A percentile compares a stretch with the other conserved stretches of the same genome.
These are phyloP conservation scores for Apiotrichum akiyoshidainum DNA, from an alignment of 1,284 basidiomycete species.

Conservation along the genomic window DNA sequence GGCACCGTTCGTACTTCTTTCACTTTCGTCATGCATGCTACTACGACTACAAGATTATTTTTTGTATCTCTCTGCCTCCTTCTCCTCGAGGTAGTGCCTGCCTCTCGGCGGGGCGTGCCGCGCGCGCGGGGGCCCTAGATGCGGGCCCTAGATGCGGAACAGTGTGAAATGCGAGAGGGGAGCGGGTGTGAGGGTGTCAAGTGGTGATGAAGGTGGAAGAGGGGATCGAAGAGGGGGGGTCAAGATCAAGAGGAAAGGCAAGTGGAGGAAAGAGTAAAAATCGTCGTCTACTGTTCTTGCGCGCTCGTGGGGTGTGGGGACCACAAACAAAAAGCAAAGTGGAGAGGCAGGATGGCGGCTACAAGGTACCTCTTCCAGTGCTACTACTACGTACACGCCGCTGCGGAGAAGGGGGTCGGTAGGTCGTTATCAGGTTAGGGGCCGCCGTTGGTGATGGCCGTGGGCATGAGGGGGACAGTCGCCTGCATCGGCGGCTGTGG, in stretches of 20 bases:
- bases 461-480: not conserved
- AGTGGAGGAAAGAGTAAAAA: not conserved
- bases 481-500: not conserved
- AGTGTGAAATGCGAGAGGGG: not conserved
- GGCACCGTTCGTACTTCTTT: slow-evolving; percentile 9
- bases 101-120: not conserved
- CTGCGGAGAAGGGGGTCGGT: not conserved
- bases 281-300: not conserved
- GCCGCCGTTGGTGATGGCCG: slow-evolving; percentile 6
- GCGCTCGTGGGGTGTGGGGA: not conserved
- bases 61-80: not conserved
- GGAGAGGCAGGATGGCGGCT: not conserved
- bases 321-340: not conserved
- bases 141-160: not conserved
- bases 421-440: not conserved
- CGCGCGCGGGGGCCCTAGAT: not conserved
- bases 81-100: not conserved
- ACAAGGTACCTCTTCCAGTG: not conserved
- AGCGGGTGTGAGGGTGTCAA: not conserved
- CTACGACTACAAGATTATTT: slow-evolving; percentile 14
- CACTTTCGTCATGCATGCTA: slow-evolving; percentile 7
- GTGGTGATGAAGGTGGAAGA: not conserved
- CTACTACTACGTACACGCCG: no score
- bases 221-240: not conserved
- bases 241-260: not conserved